phyloP scores from a whole-genome alignment of 106 monocot species.

The Apostasia ramifera region DNA sequence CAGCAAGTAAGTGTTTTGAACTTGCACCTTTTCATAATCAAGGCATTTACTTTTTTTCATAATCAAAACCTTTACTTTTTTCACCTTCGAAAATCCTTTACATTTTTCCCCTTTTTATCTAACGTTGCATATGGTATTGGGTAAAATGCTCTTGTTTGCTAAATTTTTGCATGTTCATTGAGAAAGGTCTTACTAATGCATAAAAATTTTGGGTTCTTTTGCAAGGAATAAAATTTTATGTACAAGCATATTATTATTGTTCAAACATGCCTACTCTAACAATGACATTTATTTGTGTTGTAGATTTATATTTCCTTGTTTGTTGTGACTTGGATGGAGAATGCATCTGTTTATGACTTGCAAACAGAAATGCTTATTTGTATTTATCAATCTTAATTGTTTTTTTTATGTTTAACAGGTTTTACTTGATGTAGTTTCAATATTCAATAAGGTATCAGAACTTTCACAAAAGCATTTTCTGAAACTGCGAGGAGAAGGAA shows the following conservation, averaged over 20 bases:
- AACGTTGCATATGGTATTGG: neutral
- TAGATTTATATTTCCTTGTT: too few relatives aligned
- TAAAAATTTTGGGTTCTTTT: too few relatives aligned
- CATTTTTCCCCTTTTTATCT: neutral
- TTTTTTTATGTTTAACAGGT: slow-evolving; percentile 31
- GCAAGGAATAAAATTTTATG: too few relatives aligned
- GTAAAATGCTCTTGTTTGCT: neutral
- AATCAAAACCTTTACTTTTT: neutral
- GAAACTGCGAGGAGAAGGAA: slow-evolving; percentile 39
- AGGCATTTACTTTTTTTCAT: neutral
- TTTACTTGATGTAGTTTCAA: slow-evolving; percentile 55
- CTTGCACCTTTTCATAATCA: neutral
- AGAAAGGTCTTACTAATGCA: too few relatives aligned
- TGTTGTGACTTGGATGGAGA: too few relatives aligned
- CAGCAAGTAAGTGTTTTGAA: slow-evolving; percentile 59
- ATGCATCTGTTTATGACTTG: too few relatives aligned
- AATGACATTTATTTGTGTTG: neutral
- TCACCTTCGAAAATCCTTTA: neutral
- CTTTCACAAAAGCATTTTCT: slow-evolving; percentile 59
- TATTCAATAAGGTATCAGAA: slow-evolving; percentile 63
- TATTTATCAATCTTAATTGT: neutral
- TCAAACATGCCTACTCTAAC: too few relatives aligned
- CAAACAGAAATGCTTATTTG: neutral
- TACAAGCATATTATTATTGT: too few relatives aligned
- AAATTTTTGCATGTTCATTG: neutral